These are phyloP conservation scores for Mycena epipterygia DNA, from an alignment of 768 basidiomycete species.

Conservation along the genomic window DNA sequence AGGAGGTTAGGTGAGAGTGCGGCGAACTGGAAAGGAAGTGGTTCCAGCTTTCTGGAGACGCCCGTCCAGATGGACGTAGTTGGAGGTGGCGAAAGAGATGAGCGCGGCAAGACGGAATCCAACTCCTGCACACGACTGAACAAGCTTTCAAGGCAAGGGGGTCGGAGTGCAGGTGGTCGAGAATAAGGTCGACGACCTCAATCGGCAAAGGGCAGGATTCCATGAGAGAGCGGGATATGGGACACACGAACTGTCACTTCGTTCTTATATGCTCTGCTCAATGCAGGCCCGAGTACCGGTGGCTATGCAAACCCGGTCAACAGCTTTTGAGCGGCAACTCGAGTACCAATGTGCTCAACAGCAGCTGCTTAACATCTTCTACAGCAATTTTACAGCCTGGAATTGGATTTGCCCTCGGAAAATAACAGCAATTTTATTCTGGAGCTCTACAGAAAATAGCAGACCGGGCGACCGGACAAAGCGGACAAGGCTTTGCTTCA, in stretches of 20 bases:
- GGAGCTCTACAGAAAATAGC: no score
- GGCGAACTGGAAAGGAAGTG: slow-evolving; percentile 1
- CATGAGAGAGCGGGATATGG: background rate
- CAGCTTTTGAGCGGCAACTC: background rate
- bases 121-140: slow-evolving; percentile 13
- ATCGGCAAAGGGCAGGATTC: slow-evolving; percentile 23
- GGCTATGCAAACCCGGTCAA: background rate
- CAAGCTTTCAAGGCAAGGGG: slow-evolving; percentile 9
- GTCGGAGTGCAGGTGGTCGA: slow-evolving; percentile 7
- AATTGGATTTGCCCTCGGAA: background rate
- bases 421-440: background rate
- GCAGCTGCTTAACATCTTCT: background rate
- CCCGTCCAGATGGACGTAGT: slow-evolving; percentile 11
- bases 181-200: slow-evolving; percentile 23
- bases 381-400: background rate
- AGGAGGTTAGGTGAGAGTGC: slow-evolving; percentile 3
- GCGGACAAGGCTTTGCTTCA: no score
- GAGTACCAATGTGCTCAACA: no score
- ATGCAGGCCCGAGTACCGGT: no score
- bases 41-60: slow-evolving; percentile 22
- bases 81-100: slow-evolving; percentile 25
- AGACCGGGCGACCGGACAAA: no score
- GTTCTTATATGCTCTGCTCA: no score
- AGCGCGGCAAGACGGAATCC: slow-evolving; percentile 22
- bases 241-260: no score